Evolutionary conservation across 805 yeast species (phyloP).

Genomic region (Suhomyces emberorum): DNA sequence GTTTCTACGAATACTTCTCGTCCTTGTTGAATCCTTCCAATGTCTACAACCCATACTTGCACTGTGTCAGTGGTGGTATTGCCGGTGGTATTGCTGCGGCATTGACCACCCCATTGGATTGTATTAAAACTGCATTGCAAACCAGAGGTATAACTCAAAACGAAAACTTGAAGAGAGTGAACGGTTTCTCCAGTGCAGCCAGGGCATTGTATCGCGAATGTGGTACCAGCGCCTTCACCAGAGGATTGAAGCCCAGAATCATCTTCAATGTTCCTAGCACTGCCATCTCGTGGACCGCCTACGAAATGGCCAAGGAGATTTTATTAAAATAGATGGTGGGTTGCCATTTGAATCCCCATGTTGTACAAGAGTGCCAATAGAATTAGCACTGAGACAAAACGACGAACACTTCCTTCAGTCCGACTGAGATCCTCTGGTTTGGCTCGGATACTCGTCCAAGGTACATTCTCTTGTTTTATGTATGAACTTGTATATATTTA

Average conservation of each 20-base stretch:
- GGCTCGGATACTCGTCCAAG: no score
- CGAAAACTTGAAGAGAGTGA: slow-evolving; percentile 49
- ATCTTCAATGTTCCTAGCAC: slow-evolving; percentile 93
- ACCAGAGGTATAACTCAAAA: slow-evolving; percentile 62
- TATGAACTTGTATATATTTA: slow-evolving; percentile 1
- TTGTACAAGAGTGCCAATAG: no score
- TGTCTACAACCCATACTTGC: slow-evolving; percentile 81
- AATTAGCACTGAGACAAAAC: no score
- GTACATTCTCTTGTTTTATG: not conserved
- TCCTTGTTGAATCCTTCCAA: slow-evolving; percentile 74
- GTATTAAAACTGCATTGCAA: slow-evolving; percentile 87
- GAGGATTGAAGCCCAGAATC: slow-evolving; percentile 89
- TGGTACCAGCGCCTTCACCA: slow-evolving; percentile 65
- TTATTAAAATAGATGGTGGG: slow-evolving; percentile 34
- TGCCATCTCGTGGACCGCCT: slow-evolving; percentile 96
- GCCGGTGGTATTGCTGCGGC: slow-evolving; percentile 97
- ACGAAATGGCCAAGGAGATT: slow-evolving; percentile 90
- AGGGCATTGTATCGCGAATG: slow-evolving; percentile 56
- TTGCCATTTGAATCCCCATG: no score
- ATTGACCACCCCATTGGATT: slow-evolving; percentile 89
- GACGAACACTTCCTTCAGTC: no score
- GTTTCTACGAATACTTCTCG: slow-evolving; percentile 84
- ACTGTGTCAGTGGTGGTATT: slow-evolving; percentile 88
- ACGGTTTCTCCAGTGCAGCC: slow-evolving; percentile 71
- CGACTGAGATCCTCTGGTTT: no score